Evolutionary conservation across 2,329 filamentous ascomycete species (phyloP), one percentile per base, ranked within the genome.

Genomic region (Podosphaera xanthii): DNA sequence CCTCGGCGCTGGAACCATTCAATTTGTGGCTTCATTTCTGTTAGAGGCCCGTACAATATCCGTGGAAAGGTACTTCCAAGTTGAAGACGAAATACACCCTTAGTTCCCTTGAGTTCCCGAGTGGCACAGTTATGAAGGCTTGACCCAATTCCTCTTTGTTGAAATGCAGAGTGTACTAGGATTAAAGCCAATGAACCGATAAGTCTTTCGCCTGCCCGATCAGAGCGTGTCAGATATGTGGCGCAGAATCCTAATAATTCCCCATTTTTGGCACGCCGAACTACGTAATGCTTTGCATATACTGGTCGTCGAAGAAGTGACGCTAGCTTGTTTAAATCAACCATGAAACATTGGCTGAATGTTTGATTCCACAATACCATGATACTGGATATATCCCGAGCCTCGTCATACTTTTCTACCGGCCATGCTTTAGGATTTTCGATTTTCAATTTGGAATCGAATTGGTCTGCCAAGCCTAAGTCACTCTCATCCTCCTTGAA

Each of bases 11-110:
- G 69, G 62, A 82, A 79, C 79, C 79, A 82, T 31, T 72, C 72
- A 58, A 73, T 69, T 4, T 65, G 61, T n/a, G 62, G 52, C 22
- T 63, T 58, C 40, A 71, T 68, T 10, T 73, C 73, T 3, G 69
- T 61, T 0, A 77, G 77, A 46, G 78, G 70, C 0, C 79, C 79
- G 64, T 76, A 78, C 4, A 82, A 67, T 0, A 82, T 70, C 33
- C 79, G 74, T 34, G 79, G 79, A 63, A 81, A 82, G 0, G 77
- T 77, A 64, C 74, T 78, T 55, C 79, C 79, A 9, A 82, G 71
- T 62, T 80, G 77, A 55, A 81, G 68, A 14, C 76, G 74, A 48
- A 73, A 72, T 14, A 82, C 74, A 14, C 77, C 77, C 31, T 74
- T 72, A 40, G 75, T 76, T 59, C 71, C 73, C 55, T 70, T 72